phyloP scores from a whole-genome alignment of 768 basidiomycete genomes.

The Exidia glandulosa region DNA sequence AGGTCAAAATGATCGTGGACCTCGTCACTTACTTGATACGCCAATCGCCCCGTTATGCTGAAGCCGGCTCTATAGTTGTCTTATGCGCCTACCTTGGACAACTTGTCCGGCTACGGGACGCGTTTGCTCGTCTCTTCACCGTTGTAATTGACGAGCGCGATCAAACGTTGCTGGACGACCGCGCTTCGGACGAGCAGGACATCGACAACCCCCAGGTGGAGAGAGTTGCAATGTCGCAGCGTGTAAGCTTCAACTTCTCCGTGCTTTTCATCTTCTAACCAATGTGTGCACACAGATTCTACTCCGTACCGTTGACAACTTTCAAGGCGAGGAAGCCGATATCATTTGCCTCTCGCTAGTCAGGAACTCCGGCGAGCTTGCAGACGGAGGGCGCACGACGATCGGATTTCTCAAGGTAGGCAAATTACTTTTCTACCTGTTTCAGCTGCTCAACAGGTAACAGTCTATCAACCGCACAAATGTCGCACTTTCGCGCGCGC shows the following conservation, averaged over 20 bases:
- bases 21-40: slow-evolving; percentile 39
- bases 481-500: slow-evolving; percentile 65
- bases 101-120: slow-evolving; percentile 32
- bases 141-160: slow-evolving; percentile 63
- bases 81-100: slow-evolving; percentile 45
- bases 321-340: slow-evolving; percentile 66
- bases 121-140: slow-evolving; percentile 36
- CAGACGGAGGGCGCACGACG: slow-evolving; percentile 20
- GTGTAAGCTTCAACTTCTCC: slow-evolving; percentile 28
- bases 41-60: slow-evolving; percentile 37
- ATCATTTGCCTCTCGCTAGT: slow-evolving; percentile 68
- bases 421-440: neutral
- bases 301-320: slow-evolving; percentile 67
- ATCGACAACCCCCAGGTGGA: slow-evolving; percentile 23
- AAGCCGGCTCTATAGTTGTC: slow-evolving; percentile 41
- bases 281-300: slow-evolving; percentile 36
- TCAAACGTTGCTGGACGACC: slow-evolving; percentile 44
- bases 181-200: slow-evolving; percentile 29
- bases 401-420: slow-evolving; percentile 69
- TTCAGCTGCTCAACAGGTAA: neutral
- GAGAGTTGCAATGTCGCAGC: slow-evolving; percentile 38
- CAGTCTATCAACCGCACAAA: slow-evolving; percentile 24
- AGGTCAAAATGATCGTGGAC: slow-evolving; percentile 39
- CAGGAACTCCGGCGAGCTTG: slow-evolving; percentile 48
- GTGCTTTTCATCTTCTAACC: neutral